A percentile compares a stretch with the other conserved stretches of the same genome.
These are phyloP conservation scores for Escallonia herrerae DNA, from an alignment of 129 eudicot species.

Conservation along the genomic window DNA sequence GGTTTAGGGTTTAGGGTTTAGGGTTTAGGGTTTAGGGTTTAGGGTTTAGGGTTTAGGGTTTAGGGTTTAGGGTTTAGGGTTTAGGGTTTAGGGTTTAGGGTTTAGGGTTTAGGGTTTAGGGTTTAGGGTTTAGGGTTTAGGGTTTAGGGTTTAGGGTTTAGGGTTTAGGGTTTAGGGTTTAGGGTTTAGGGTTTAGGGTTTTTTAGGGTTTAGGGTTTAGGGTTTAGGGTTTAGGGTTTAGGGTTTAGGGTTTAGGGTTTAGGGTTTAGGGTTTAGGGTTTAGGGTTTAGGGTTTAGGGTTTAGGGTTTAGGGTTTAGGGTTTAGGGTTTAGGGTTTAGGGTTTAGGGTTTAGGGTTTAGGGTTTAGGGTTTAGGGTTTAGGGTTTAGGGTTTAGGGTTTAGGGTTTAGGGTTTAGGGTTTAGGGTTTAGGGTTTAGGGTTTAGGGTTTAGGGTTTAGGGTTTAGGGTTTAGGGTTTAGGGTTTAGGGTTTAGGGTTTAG, in stretches of 20 bases:
- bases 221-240: conserved; percentile 17
- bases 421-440: too few relatives aligned
- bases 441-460: too few relatives aligned
- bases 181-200: conserved; percentile 25
- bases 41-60: conserved; percentile 13
- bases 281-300: conserved; percentile 22
- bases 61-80: conserved; percentile 12
- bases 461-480: too few relatives aligned
- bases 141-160: conserved; percentile 24
- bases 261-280: conserved; percentile 13
- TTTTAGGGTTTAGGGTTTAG: conserved; percentile 19
- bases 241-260: conserved; percentile 11
- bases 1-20: conserved; percentile 18
- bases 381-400: conserved; percentile 22
- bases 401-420: conserved; percentile 12
- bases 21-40: conserved; percentile 15
- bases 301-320: conserved; percentile 14
- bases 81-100: conserved; percentile 17
- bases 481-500: too few relatives aligned
- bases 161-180: conserved; percentile 25
- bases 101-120: conserved; percentile 18
- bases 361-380: conserved; percentile 16
- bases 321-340: conserved; percentile 13
- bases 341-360: conserved; percentile 8
- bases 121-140: conserved; percentile 18